A percentile compares a stretch with the other conserved stretches of the same genome.
Evolutionary conservation across 2,329 filamentous ascomycete species (phyloP).

Genomic region (Claviceps sp.): DNA sequence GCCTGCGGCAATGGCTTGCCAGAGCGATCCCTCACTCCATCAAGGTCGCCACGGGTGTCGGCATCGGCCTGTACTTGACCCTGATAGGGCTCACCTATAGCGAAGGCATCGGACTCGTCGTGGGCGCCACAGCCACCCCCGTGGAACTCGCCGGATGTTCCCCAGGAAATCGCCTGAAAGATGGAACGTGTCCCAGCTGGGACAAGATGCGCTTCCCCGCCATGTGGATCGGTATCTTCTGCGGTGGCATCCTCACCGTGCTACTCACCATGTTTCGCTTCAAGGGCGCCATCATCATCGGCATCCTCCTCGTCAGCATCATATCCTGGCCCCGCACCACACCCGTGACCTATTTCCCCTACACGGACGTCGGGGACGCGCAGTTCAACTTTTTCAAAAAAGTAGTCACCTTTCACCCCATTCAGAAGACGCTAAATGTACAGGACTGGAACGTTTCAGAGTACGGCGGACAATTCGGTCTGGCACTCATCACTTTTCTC

Average conservation of each 20-base stretch:
- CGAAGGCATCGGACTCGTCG: conserved; percentile 69
- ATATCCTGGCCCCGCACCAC: conserved; percentile 78
- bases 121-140: conserved; percentile 54
- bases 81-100: conserved; percentile 66
- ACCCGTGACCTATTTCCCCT: conserved; percentile 67
- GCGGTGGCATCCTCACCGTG: conserved; percentile 66
- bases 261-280: conserved; percentile 75
- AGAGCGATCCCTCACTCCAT: conserved; percentile 71
- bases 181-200: conserved; percentile 45
- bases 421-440: conserved; percentile 52
- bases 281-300: conserved; percentile 75
- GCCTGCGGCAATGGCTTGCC: conserved; percentile 79
- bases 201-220: conserved; percentile 72
- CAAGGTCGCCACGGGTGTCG: conserved; percentile 75
- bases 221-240: conserved; percentile 84
- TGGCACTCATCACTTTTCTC: conserved; percentile 77
- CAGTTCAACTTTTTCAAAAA: conserved; percentile 79
- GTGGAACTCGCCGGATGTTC: conserved; percentile 63
- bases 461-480: conserved; percentile 63
- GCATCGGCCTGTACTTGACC: conserved; percentile 72
- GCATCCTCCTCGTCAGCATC: conserved; percentile 72
- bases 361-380: conserved; percentile 53
- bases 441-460: conserved; percentile 60
- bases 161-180: conserved; percentile 23
- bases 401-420: conserved; percentile 73